These are phyloP conservation scores for Eucalyptus caleyi DNA, from an alignment of 345 rosid species.

Conservation along the genomic window DNA sequence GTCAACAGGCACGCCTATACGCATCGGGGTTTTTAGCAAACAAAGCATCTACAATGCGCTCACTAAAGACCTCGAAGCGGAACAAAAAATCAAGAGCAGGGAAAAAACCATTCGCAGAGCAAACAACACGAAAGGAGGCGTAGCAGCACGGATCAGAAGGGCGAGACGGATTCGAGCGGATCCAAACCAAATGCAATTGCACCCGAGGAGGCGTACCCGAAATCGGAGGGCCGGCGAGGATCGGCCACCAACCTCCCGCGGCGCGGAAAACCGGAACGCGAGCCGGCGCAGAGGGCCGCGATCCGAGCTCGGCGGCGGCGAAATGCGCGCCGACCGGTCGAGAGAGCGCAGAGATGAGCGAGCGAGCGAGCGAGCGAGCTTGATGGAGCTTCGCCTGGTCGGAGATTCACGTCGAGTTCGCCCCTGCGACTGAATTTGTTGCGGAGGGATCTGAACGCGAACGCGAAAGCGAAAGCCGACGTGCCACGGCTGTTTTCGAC, in stretches of 20 bases:
- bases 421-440: neutral
- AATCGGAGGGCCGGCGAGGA: neutral
- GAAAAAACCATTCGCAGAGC: neutral
- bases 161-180: neutral
- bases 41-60: neutral
- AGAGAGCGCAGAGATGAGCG: neutral
- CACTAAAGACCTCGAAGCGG: neutral
- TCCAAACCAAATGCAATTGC: neutral
- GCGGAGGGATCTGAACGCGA: neutral
- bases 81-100: neutral
- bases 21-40: neutral
- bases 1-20: neutral
- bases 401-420: neutral
- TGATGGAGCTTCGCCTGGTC: neutral
- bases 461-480: neutral
- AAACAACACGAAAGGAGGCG: neutral
- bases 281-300: neutral
- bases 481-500: neutral
- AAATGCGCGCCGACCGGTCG: neutral
- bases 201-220: neutral
- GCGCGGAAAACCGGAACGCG: neutral
- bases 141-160: neutral
- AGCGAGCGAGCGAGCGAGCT: too few relatives aligned
- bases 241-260: neutral
- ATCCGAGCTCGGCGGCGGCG: neutral